Percentiles rank a stretch among this genome's conserved stretches.
Evolutionary conservation across 495 filamentous ascomycete species (phyloP).

Genomic region (Tuber aestivum): DNA sequence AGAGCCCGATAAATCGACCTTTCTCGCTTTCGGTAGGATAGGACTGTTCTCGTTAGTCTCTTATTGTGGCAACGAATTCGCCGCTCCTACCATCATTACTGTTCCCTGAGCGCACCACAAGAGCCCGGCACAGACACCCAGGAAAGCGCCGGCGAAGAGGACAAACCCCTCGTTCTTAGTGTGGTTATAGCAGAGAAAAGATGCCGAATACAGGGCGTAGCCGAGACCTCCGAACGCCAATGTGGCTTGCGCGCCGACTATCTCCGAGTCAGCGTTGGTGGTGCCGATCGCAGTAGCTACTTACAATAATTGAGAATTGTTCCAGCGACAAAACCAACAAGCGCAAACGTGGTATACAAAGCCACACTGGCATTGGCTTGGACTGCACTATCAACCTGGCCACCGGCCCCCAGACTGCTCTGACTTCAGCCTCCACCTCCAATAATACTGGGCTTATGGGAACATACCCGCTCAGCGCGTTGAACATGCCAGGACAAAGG

Average conservation of each 20-base stretch:
- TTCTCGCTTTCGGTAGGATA: constrained; percentile 78
- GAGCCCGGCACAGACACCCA: constrained; percentile 74
- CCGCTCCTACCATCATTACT: constrained; percentile 66
- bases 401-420: constrained; percentile 63
- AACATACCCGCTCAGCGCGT: constrained; percentile 57
- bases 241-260: constrained; percentile 65
- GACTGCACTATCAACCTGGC: constrained; percentile 57
- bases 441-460: background rate
- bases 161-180: constrained; percentile 68
- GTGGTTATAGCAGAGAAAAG: constrained; percentile 77
- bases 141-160: constrained; percentile 66
- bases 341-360: constrained; percentile 74
- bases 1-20: constrained; percentile 80
- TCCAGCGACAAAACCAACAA: constrained; percentile 82
- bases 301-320: constrained; percentile 50
- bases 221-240: constrained; percentile 77
- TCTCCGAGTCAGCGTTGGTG: constrained; percentile 47
- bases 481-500: constrained; percentile 78
- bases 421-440: constrained; percentile 11
- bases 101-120: constrained; percentile 91
- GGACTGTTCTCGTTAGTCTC: constrained; percentile 44
- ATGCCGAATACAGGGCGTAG: constrained; percentile 76
- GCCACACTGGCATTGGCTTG: constrained; percentile 66
- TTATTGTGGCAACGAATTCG: background rate
- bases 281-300: background rate